These are phyloP conservation scores for Phytophthora ohioensis DNA, from an alignment of 352 stramenopile species.

Conservation along the genomic window DNA sequence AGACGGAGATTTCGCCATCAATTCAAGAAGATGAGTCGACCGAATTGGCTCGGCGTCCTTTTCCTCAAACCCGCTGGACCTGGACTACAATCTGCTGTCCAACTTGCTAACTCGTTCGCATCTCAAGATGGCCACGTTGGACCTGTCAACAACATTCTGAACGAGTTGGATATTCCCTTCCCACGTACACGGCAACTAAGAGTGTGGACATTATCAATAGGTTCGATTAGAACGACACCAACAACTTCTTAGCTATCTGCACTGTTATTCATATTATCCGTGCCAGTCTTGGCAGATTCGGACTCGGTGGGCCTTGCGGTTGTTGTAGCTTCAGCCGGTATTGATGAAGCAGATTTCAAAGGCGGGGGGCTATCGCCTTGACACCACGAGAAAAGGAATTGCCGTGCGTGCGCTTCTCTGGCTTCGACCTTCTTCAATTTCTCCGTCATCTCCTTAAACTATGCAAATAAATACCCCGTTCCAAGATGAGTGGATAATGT, in stretches of 20 bases:
- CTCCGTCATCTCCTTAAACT: conserved; percentile 45
- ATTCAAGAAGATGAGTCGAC: conserved; percentile 14
- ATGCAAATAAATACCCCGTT: conserved; percentile 14
- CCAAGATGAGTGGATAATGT: conserved; percentile 10
- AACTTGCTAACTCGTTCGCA: conserved; percentile 85
- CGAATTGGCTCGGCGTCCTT: conserved; percentile 25
- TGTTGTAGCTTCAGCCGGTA: background rate
- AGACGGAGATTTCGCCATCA: conserved; percentile 4
- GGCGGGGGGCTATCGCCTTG: conserved; percentile 17
- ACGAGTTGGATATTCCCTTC: conserved; percentile 51
- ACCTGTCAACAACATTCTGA: conserved; percentile 81
- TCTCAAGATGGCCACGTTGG: conserved; percentile 77
- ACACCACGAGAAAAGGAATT: conserved; percentile 59
- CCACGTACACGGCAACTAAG: conserved; percentile 4
- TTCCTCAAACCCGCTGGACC: conserved; percentile 61
- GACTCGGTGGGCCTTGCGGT: background rate
- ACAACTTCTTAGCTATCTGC: conserved; percentile 31
- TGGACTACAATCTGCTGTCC: conserved; percentile 86
- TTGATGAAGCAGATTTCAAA: background rate
- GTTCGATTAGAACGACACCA: conserved; percentile 27
- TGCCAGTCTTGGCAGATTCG: conserved; percentile 11
- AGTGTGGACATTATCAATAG: conserved; percentile 34
- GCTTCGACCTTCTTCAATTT: conserved; percentile 47
- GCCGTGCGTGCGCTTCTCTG: conserved; percentile 50
- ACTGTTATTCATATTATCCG: conserved; percentile 29